phyloP scores from a whole-genome alignment of 169 alveolate genomes.

The Eimeria zaria region DNA sequence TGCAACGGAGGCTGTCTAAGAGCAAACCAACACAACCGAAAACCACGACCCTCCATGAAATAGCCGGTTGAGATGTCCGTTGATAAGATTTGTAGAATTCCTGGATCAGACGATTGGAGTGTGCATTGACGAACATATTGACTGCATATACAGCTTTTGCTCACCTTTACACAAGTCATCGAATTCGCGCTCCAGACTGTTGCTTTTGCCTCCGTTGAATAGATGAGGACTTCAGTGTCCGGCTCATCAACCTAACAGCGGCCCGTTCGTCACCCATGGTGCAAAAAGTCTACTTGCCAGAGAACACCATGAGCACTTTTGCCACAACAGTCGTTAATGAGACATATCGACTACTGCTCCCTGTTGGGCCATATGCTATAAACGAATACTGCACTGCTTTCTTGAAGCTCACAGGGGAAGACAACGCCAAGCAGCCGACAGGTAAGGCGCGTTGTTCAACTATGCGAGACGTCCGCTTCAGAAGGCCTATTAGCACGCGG shows the following conservation, averaged over 20 bases:
- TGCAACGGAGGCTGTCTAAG: conserved; percentile 73
- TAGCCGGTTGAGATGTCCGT: not conserved
- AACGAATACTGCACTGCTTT: not conserved
- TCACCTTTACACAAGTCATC: conserved; percentile 79
- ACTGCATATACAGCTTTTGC: not conserved
- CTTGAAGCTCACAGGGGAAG: conserved; percentile 27
- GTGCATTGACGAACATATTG: not conserved
- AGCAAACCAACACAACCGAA: conserved; percentile 72
- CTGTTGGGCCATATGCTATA: not conserved
- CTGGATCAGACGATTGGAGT: not conserved
- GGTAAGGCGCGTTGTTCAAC: conserved; percentile 59
- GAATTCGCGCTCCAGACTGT: conserved; percentile 83
- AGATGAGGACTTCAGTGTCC: conserved; percentile 71
- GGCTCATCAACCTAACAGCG: conserved; percentile 26
- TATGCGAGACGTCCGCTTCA: conserved; percentile 20
- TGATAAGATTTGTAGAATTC: not conserved
- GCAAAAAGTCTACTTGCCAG: not conserved
- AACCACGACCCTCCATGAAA: not conserved
- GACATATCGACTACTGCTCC: not conserved
- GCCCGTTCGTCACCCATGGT: not conserved
- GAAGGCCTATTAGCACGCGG: conserved; percentile 30
- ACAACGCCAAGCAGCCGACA: conserved; percentile 38
- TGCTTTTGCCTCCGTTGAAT: conserved; percentile 76
- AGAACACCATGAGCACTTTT: not conserved
- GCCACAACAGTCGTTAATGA: not conserved